phyloP scores from a whole-genome alignment of 2,329 filamentous ascomycete genomes.

The Pezicula radicicola region DNA sequence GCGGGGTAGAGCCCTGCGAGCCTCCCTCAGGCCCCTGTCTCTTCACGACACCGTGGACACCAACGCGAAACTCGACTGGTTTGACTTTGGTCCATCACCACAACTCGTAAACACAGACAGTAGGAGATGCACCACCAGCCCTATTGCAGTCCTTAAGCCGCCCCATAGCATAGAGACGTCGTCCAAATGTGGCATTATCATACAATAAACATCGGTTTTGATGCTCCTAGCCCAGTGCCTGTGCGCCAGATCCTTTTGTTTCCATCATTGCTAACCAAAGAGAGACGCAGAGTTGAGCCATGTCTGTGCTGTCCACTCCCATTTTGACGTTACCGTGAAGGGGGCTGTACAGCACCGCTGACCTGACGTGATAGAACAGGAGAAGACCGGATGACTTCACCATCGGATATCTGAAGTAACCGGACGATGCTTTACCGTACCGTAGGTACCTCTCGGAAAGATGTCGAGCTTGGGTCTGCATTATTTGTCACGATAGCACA shows the following conservation, averaged over 20 bases:
- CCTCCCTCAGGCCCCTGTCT: slow-evolving; percentile 9
- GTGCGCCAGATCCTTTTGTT: not conserved
- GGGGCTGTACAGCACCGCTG: not conserved
- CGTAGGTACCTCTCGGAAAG: no score
- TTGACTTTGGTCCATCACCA: slow-evolving; percentile 18
- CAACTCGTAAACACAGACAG: slow-evolving; percentile 14
- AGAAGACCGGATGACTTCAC: not conserved
- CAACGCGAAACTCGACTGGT: slow-evolving; percentile 20
- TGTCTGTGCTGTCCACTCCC: not conserved
- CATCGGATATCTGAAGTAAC: not conserved
- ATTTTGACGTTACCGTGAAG: not conserved
- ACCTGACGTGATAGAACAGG: not conserved
- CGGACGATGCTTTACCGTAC: no score
- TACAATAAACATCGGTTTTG: not conserved
- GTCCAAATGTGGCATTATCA: slow-evolving; percentile 4
- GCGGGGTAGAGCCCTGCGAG: slow-evolving; percentile 1
- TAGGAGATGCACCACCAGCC: slow-evolving; percentile 11
- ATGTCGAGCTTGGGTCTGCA: no score
- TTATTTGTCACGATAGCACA: no score
- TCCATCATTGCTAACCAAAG: not conserved
- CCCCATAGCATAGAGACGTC: not conserved
- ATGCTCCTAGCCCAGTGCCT: not conserved
- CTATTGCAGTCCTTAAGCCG: slow-evolving; percentile 7
- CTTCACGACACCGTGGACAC: slow-evolving; percentile 20
- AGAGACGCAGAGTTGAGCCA: not conserved